Conservation (phyloP, 371 early-diverging fungal species). For the Rhizopus arrhizus region DNA sequence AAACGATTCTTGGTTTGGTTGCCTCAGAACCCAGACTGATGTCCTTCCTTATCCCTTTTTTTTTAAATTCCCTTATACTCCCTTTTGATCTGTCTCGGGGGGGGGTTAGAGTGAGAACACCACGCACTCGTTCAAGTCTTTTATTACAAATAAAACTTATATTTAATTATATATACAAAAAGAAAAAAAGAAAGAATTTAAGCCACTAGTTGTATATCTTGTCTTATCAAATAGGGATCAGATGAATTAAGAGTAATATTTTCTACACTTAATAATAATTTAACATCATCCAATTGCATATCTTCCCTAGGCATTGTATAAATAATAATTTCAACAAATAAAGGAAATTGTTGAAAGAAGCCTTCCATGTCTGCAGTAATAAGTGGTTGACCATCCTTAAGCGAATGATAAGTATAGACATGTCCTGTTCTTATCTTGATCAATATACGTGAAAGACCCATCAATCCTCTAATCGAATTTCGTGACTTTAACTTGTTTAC, state of each 20-base stretch:
- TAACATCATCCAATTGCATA: conserved; percentile 20
- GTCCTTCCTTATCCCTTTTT: no score
- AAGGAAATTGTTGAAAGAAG: conserved; percentile 42
- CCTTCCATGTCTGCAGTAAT: conserved; percentile 41
- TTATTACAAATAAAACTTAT: no score
- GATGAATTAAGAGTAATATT: conserved; percentile 33
- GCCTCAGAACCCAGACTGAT: no score
- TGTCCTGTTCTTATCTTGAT: conserved; percentile 38
- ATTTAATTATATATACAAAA: no score
- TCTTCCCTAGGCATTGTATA: conserved; percentile 28
- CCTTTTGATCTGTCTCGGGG: no score
- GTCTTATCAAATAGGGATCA: conserved; percentile 33
- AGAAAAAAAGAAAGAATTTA: conserved; percentile 1
- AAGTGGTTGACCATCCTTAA: conserved; percentile 38
- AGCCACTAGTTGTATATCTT: conserved; percentile 24
- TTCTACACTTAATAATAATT: conserved; percentile 33
- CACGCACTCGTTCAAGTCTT: no score
- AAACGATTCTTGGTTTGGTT: no score
- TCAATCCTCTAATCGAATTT: conserved; percentile 20
- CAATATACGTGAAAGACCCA: conserved; percentile 28
- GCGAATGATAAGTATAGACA: conserved; percentile 34
- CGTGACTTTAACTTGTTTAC: conserved; percentile 35
- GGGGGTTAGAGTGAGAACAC: no score
- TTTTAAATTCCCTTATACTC: no score
- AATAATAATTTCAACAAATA: conserved; percentile 39